Percentiles rank a stretch among this genome's conserved stretches.
phyloP scores from a whole-genome alignment of 352 stramenopile species.

The Pythium dissotocum region DNA sequence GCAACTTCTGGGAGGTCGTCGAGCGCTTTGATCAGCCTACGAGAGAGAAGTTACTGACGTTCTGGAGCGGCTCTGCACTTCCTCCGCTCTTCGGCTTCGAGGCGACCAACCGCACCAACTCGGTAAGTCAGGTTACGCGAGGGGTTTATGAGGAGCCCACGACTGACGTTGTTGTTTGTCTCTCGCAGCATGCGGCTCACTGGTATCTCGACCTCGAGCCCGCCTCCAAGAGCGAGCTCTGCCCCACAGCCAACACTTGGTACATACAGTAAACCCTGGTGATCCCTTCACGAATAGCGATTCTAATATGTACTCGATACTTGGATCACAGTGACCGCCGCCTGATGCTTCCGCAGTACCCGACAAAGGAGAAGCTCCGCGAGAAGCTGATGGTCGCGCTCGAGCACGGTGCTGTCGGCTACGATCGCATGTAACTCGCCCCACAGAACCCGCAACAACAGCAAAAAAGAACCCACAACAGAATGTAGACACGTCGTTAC shows the following conservation, averaged over 20 bases:
- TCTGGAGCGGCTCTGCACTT: constrained; percentile 71
- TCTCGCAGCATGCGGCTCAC: constrained; percentile 47
- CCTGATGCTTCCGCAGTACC: constrained; percentile 69
- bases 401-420: constrained; percentile 62
- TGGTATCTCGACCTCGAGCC: constrained; percentile 77
- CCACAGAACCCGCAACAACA: neutral
- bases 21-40: constrained; percentile 55
- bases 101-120: constrained; percentile 49
- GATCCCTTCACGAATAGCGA: neutral
- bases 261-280: constrained; percentile 24
- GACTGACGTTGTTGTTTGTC: neutral
- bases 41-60: constrained; percentile 63
- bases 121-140: constrained; percentile 34
- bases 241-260: constrained; percentile 77
- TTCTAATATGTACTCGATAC: neutral
- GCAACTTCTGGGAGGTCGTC: constrained; percentile 67
- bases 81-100: constrained; percentile 79
- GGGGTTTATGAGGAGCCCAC: neutral
- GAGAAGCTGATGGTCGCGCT: constrained; percentile 68
- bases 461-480: neutral
- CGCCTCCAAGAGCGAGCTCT: constrained; percentile 43
- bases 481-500: neutral
- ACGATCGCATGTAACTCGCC: constrained; percentile 64
- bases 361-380: constrained; percentile 45
- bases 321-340: constrained; percentile 51